Conservation (phyloP, 371 early-diverging fungal species). For the Mucor piriformis region DNA sequence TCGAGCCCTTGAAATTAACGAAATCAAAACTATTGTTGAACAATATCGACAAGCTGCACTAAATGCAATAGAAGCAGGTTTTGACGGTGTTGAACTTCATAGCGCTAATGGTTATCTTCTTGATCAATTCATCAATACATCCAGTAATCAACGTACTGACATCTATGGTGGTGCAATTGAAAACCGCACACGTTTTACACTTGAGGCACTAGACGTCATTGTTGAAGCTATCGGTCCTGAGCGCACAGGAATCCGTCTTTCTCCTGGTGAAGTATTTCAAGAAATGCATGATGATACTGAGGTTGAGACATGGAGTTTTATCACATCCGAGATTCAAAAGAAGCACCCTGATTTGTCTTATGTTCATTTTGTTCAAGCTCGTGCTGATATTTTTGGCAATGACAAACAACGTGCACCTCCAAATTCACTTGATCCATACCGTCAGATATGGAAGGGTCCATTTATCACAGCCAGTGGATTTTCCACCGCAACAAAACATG, state of each 20-base stretch:
- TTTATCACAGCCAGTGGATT: conserved; percentile 18
- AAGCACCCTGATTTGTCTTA: conserved; percentile 16
- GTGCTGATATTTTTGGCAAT: conserved; percentile 2
- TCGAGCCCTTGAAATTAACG: conserved; percentile 24
- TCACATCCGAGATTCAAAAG: conserved; percentile 6
- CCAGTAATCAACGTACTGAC: conserved; percentile 38
- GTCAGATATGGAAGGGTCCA: conserved; percentile 21
- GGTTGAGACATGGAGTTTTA: conserved; percentile 19
- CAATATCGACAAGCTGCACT: conserved; percentile 61
- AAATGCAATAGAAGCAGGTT: conserved; percentile 55
- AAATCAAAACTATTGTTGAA: conserved; percentile 47
- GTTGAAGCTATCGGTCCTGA: conserved; percentile 26
- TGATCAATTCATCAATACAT: conserved; percentile 49
- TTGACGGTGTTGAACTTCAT: conserved; percentile 71
- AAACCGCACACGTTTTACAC: conserved; percentile 54
- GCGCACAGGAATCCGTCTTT: conserved; percentile 21
- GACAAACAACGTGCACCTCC: neutral
- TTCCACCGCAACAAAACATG: neutral
- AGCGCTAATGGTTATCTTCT: conserved; percentile 66
- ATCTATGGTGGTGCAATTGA: conserved; percentile 58
- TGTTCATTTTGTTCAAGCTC: conserved; percentile 20
- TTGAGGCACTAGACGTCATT: conserved; percentile 49
- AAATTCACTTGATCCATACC: conserved; percentile 15
- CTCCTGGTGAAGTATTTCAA: conserved; percentile 8
- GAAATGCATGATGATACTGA: conserved; percentile 15